phyloP scores from a whole-genome alignment of 2,329 filamentous ascomycete species.

The Talaromyces sp. region DNA sequence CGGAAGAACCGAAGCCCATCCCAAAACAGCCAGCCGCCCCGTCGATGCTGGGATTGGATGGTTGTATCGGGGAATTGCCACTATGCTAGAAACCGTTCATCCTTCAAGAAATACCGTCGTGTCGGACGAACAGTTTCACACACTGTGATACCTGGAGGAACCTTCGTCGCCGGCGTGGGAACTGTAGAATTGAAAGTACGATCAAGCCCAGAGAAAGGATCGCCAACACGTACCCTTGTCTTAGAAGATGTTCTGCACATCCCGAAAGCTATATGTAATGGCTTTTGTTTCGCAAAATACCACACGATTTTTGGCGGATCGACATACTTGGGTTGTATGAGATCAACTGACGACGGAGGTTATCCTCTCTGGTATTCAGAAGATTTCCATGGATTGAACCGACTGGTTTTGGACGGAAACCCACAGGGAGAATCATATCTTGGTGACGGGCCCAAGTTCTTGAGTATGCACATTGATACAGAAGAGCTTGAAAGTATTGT shows the following conservation, averaged over 20 bases:
- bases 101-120: conserved; percentile 3
- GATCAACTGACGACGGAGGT: not conserved
- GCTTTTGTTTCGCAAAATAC: not conserved
- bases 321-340: not conserved
- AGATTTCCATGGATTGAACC: not conserved
- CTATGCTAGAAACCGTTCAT: conserved; percentile 6
- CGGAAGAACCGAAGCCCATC: not conserved
- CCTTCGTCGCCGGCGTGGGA: not conserved
- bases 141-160: not conserved
- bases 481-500: not conserved
- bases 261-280: not conserved
- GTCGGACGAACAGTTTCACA: not conserved
- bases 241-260: conserved; percentile 2
- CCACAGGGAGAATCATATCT: conserved; percentile 3
- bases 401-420: conserved; percentile 1
- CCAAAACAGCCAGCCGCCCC: not conserved
- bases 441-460: not conserved
- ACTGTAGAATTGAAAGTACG: not conserved
- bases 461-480: not conserved
- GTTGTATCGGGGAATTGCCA: not conserved
- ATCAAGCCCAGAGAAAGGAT: not conserved
- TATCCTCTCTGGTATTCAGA: not conserved
- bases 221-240: not conserved
- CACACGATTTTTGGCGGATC: not conserved
- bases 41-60: conserved; percentile 6